Conservation (phyloP, 2,329 filamentous ascomycete genomes). For the Pyrenophora teres region DNA sequence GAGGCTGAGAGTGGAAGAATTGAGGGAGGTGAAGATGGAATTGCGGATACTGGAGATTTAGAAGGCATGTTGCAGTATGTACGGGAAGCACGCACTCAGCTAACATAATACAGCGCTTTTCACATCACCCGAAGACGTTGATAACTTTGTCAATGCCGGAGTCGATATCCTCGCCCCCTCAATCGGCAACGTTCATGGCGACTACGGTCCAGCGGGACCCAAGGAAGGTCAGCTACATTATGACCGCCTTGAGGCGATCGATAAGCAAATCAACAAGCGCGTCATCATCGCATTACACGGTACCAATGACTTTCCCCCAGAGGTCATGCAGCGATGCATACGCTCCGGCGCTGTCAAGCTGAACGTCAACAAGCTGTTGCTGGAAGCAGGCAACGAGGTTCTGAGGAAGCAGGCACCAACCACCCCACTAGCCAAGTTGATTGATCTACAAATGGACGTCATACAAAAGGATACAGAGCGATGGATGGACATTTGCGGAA, state of each 20-base stretch:
- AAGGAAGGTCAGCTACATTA: slow-evolving; percentile 40
- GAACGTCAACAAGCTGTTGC: slow-evolving; percentile 62
- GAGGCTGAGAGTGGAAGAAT: slow-evolving; percentile 74
- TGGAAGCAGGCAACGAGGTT: slow-evolving; percentile 53
- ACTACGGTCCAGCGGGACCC: slow-evolving; percentile 67
- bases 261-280: slow-evolving; percentile 44
- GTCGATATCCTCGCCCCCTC: slow-evolving; percentile 75
- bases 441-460: slow-evolving; percentile 54
- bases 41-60: slow-evolving; percentile 68
- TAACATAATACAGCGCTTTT: slow-evolving; percentile 50
- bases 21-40: slow-evolving; percentile 74
- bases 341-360: slow-evolving; percentile 59
- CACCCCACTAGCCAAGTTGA: slow-evolving; percentile 44
- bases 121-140: slow-evolving; percentile 69
- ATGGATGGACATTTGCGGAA: slow-evolving; percentile 57
- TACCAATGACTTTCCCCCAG: slow-evolving; percentile 59
- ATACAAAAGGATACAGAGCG: slow-evolving; percentile 52
- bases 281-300: slow-evolving; percentile 61
- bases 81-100: background rate
- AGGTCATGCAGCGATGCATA: slow-evolving; percentile 60
- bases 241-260: slow-evolving; percentile 36
- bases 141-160: slow-evolving; percentile 70
- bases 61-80: slow-evolving; percentile 49
- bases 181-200: slow-evolving; percentile 76
- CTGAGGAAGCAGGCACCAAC: slow-evolving; percentile 47